A percentile compares a stretch with the other conserved stretches of the same genome.
phyloP scores from a whole-genome alignment of 2,329 filamentous ascomycete species.

The Penicillium sp. region DNA sequence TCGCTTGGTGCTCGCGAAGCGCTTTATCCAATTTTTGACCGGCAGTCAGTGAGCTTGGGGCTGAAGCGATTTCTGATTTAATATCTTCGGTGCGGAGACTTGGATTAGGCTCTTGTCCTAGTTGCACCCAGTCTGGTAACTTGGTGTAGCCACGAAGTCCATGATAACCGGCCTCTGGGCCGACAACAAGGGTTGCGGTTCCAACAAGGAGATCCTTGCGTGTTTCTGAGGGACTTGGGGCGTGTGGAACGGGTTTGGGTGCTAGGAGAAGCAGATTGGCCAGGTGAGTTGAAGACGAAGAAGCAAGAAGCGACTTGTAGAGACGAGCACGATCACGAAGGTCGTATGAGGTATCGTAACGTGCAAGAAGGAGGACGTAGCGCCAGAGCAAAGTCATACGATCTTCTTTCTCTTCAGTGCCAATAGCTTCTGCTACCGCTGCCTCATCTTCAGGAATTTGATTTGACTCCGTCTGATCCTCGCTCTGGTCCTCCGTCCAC shows the following conservation, averaged over 20 bases:
- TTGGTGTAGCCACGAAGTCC: constrained; percentile 76
- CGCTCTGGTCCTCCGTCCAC: constrained; percentile 31
- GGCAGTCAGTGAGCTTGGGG: constrained; percentile 37
- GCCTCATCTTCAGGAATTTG: constrained; percentile 25
- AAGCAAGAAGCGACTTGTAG: constrained; percentile 79
- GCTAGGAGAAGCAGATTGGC: constrained; percentile 88
- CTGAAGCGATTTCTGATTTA: constrained; percentile 33
- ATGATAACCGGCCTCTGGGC: constrained; percentile 70
- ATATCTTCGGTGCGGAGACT: constrained; percentile 65
- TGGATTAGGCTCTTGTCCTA: constrained; percentile 77
- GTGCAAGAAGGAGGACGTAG: constrained; percentile 78
- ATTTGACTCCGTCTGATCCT: constrained; percentile 27
- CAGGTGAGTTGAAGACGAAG: constrained; percentile 74
- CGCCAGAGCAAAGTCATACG: constrained; percentile 77
- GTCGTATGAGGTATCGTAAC: constrained; percentile 94
- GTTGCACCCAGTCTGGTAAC: constrained; percentile 81
- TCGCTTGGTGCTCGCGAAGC: constrained; percentile 43
- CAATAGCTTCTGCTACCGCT: constrained; percentile 31
- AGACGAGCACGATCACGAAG: constrained; percentile 87
- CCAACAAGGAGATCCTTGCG: constrained; percentile 77
- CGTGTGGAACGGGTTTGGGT: constrained; percentile 89
- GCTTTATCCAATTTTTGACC: constrained; percentile 46
- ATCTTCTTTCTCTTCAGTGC: constrained; percentile 47
- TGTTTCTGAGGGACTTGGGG: constrained; percentile 83
- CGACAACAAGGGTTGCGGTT: constrained; percentile 81